Percentiles rank a stretch among this genome's conserved stretches.
Evolutionary conservation across 495 filamentous ascomycete genomes (phyloP).

Genomic region (Chlorociboria aeruginascens): DNA sequence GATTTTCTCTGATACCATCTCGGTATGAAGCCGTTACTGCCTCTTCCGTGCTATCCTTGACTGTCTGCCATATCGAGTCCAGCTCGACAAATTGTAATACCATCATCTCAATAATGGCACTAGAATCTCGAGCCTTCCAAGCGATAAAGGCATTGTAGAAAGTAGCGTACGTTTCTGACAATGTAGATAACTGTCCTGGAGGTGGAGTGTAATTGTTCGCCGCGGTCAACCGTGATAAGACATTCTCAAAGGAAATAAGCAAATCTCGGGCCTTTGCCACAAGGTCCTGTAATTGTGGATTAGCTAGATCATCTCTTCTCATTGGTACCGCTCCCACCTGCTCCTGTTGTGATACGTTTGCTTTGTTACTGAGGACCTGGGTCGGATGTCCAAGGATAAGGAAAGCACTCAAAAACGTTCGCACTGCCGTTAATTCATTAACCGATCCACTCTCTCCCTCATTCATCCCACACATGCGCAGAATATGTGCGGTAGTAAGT

Average conservation of each 20-base stretch:
- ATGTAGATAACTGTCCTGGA: slow-evolving; percentile 43
- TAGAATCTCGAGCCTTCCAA: slow-evolving; percentile 90
- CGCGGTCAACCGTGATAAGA: slow-evolving; percentile 43
- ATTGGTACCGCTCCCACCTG: slow-evolving; percentile 44
- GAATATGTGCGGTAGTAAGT: slow-evolving; percentile 52
- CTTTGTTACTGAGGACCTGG: slow-evolving; percentile 77
- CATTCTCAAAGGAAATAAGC: slow-evolving; percentile 70
- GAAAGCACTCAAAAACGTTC: slow-evolving; percentile 87
- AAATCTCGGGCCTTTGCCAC: slow-evolving; percentile 81
- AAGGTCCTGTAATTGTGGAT: slow-evolving; percentile 58
- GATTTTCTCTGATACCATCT: slow-evolving; percentile 88
- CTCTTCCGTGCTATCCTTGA: slow-evolving; percentile 81
- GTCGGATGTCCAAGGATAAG: slow-evolving; percentile 85
- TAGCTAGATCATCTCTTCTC: slow-evolving; percentile 38
- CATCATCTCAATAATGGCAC: slow-evolving; percentile 86
- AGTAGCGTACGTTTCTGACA: slow-evolving; percentile 61
- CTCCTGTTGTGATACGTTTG: slow-evolving; percentile 61
- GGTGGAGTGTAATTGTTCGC: slow-evolving; percentile 45
- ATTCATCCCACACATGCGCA: slow-evolving; percentile 66
- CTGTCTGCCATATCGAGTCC: slow-evolving; percentile 91
- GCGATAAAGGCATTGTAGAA: slow-evolving; percentile 89
- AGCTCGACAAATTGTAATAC: slow-evolving; percentile 89
- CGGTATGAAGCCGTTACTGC: slow-evolving; percentile 80
- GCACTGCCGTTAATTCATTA: slow-evolving; percentile 64
- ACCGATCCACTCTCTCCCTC: slow-evolving; percentile 57